Conservation (phyloP, 371 early-diverging fungal species). For the Saksenaea vasiformis region DNA sequence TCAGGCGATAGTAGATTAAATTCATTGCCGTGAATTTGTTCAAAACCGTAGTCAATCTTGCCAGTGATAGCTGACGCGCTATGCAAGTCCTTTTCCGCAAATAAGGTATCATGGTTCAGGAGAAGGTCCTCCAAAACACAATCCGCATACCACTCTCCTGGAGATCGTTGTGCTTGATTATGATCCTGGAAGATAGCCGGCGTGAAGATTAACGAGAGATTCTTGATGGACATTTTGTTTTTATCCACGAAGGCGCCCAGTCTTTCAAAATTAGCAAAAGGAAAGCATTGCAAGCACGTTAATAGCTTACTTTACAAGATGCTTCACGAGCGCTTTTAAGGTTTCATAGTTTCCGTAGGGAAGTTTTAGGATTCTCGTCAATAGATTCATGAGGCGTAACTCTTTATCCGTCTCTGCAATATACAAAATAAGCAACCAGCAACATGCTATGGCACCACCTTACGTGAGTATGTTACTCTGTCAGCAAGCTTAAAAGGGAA, state of each 20-base stretch:
- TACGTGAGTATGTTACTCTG: conserved; percentile 61
- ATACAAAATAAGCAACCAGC: neutral
- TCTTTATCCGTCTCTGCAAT: conserved; percentile 36
- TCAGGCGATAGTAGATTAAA: neutral
- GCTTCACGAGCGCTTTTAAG: conserved; percentile 52
- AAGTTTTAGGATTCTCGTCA: conserved; percentile 51
- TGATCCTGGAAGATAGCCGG: conserved; percentile 66
- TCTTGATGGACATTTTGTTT: conserved; percentile 64
- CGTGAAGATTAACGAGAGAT: conserved; percentile 58
- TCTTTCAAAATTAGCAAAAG: conserved; percentile 11
- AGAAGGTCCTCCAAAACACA: conserved; percentile 53
- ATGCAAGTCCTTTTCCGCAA: conserved; percentile 49
- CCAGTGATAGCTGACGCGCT: conserved; percentile 51
- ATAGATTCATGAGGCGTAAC: conserved; percentile 50
- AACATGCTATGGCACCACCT: neutral
- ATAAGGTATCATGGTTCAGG: conserved; percentile 34
- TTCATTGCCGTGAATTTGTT: conserved; percentile 8
- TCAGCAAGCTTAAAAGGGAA: conserved; percentile 63
- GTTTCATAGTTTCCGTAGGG: conserved; percentile 61
- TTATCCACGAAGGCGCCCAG: conserved; percentile 45
- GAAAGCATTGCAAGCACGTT: neutral
- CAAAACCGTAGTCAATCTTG: conserved; percentile 46
- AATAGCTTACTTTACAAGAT: conserved; percentile 49
- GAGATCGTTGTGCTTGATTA: conserved; percentile 47
- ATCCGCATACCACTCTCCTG: conserved; percentile 49